Conservation (phyloP, 352 stramenopile species). For the Globisporangium okanoganense region DNA sequence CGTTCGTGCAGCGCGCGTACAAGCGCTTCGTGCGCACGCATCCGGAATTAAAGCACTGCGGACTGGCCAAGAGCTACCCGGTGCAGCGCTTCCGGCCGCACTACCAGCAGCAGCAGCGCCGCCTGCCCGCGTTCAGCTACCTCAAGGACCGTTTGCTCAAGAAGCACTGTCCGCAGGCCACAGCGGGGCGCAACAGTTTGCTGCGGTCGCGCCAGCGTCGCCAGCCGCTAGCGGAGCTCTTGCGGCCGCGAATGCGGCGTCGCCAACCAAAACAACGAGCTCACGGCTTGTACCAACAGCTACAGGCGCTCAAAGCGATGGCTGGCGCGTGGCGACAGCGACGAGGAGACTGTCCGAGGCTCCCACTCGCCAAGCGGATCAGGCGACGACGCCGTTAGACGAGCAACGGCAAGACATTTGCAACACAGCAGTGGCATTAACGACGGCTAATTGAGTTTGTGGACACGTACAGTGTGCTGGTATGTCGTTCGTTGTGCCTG, state of each 20-base stretch:
- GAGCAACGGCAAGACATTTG: neutral
- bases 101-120: neutral
- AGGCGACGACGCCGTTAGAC: neutral
- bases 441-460: neutral
- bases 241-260: neutral
- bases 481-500: neutral
- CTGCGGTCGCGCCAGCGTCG: slow-evolving; percentile 10
- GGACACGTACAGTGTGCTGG: neutral
- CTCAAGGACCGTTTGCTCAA: slow-evolving; percentile 16
- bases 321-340: neutral
- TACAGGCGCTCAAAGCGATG: neutral
- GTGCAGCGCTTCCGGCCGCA: neutral
- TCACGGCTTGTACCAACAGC: neutral
- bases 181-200: slow-evolving; percentile 17
- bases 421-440: neutral
- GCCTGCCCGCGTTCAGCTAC: slow-evolving; percentile 19
- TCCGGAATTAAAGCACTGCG: slow-evolving; percentile 18
- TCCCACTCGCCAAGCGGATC: neutral
- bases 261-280: neutral
- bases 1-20: slow-evolving; percentile 25
- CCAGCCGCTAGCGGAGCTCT: slow-evolving; percentile 3
- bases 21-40: slow-evolving; percentile 18
- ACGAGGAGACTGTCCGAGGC: neutral
- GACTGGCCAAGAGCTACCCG: neutral
- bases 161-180: slow-evolving; percentile 15